phyloP scores from a whole-genome alignment of 371 early-diverging fungal species.

The Saksenaea oblongispora region DNA sequence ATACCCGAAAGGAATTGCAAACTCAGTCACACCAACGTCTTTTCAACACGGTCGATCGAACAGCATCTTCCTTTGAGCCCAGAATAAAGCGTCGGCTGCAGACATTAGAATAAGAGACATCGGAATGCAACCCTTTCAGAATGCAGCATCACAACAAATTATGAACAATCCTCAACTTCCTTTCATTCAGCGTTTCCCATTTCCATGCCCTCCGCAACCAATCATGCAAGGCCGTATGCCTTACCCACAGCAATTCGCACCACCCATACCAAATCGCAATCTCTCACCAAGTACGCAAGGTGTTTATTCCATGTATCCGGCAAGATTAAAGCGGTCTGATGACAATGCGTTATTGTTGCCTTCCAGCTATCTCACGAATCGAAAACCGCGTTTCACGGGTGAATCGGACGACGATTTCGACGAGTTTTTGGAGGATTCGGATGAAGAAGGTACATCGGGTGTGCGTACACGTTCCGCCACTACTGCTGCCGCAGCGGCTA shows the following conservation, averaged over 20 bases:
- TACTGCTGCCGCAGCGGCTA: conserved; percentile 6
- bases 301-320: conserved; percentile 43
- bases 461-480: conserved; percentile 14
- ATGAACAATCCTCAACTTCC: conserved; percentile 4
- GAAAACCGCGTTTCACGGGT: conserved; percentile 31
- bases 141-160: not conserved
- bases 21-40: too few species aligned
- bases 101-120: conserved; percentile 6
- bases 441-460: conserved; percentile 31
- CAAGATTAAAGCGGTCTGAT: conserved; percentile 46
- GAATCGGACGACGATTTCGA: conserved; percentile 40
- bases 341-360: conserved; percentile 49
- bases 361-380: conserved; percentile 32
- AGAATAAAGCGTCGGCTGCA: not conserved
- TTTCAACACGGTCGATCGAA: not conserved
- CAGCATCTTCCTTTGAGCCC: not conserved
- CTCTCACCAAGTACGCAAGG: conserved; percentile 33
- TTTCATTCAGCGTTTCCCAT: conserved; percentile 6
- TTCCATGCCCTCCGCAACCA: conserved; percentile 3
- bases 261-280: conserved; percentile 7
- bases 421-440: conserved; percentile 34
- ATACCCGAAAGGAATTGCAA: not conserved
- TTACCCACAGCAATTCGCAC: conserved; percentile 13
- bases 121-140: conserved; percentile 6
- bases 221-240: not conserved